These are phyloP conservation scores for Cinchona pubescens DNA, from an alignment of 257 asterid genomes.

Conservation along the genomic window DNA sequence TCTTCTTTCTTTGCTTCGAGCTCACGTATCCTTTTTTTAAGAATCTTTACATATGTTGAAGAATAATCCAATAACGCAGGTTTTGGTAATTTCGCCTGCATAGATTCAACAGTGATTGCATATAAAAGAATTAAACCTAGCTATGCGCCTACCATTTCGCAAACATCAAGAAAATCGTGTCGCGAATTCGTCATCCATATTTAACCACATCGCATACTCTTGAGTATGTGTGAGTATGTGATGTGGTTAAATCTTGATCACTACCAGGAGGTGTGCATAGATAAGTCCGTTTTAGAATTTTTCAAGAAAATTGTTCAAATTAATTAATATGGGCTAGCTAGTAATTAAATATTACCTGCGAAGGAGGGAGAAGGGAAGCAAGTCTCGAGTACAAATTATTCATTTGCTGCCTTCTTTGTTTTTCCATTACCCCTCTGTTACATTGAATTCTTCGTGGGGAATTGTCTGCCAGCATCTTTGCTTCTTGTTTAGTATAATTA, in stretches of 20 bases:
- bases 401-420: conserved; percentile 8
- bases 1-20: conserved; percentile 8
- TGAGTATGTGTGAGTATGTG: no score
- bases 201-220: no score
- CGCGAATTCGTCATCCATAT: no score
- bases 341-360: not conserved
- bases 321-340: no score
- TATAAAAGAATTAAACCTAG: no score
- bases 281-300: no score
- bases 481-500: not conserved
- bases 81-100: conserved; percentile 8
- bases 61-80: conserved; percentile 9
- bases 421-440: not conserved
- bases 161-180: no score
- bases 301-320: no score
- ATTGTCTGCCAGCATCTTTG: not conserved
- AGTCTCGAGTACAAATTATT: not conserved
- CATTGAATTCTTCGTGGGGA: not conserved
- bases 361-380: not conserved
- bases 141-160: no score
- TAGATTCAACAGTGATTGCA: no score
- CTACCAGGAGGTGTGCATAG: no score
- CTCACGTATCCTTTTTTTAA: conserved; percentile 9
- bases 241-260: no score
- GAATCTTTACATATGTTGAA: not conserved